A percentile compares a stretch with the other conserved stretches of the same genome.
Conservation (phyloP, 2,329 filamentous ascomycete genomes). For the Drechslerella dactyloides region DNA sequence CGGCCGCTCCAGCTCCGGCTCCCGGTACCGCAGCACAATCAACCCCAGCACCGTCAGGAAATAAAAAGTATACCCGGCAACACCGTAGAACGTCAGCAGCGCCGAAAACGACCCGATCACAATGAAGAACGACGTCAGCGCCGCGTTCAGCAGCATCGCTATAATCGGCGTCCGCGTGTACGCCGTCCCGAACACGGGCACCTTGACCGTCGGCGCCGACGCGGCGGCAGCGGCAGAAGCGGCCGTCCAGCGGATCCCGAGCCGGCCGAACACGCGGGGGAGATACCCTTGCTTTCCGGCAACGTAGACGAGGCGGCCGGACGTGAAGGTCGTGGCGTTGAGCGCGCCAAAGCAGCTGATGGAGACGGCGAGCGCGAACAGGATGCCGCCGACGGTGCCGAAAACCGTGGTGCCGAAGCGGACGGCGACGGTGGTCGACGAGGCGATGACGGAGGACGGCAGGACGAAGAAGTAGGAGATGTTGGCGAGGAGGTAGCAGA, state of each 20-base stretch:
- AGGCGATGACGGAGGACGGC: slow-evolving; percentile 78
- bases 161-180: slow-evolving; percentile 77
- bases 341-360: slow-evolving; percentile 93
- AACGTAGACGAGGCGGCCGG: slow-evolving; percentile 86
- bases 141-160: slow-evolving; percentile 81
- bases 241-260: slow-evolving; percentile 68
- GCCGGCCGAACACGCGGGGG: slow-evolving; percentile 78
- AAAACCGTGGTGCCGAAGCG: slow-evolving; percentile 89
- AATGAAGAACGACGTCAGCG: slow-evolving; percentile 77
- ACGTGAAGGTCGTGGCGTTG: slow-evolving; percentile 93
- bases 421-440: slow-evolving; percentile 92
- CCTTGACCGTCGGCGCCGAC: slow-evolving; percentile 57
- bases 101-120: slow-evolving; percentile 87
- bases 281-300: slow-evolving; percentile 96
- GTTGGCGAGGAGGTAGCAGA: slow-evolving; percentile 89
- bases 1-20: slow-evolving; percentile 85
- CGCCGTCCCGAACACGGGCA: slow-evolving; percentile 29
- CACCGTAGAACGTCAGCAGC: slow-evolving; percentile 94
- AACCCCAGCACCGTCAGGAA: slow-evolving; percentile 92
- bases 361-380: slow-evolving; percentile 86
- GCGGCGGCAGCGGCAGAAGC: slow-evolving; percentile 53
- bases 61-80: slow-evolving; percentile 96
- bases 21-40: slow-evolving; percentile 84
- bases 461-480: slow-evolving; percentile 93
- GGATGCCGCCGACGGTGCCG: slow-evolving; percentile 77